Conservation (phyloP, 768 basidiomycete species). For the Calocybe cyanea region DNA sequence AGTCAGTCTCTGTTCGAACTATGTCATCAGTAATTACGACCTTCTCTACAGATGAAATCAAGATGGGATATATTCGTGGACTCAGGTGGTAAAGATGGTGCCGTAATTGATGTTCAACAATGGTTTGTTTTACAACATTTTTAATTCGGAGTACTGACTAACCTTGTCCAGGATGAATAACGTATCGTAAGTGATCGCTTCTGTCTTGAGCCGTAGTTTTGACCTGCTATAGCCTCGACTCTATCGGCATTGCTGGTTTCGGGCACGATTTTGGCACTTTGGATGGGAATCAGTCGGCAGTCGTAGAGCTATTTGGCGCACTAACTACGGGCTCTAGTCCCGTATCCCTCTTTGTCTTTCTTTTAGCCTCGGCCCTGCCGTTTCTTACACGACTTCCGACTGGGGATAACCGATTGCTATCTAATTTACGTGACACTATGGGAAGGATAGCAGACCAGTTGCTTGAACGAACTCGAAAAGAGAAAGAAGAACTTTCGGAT, state of each 20-base stretch:
- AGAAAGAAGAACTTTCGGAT: conserved; percentile 22
- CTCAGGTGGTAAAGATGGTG: conserved; percentile 32
- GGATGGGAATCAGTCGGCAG: conserved; percentile 39
- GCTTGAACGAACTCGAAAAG: conserved; percentile 31
- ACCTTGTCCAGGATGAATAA: conserved; percentile 36
- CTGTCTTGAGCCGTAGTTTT: not conserved
- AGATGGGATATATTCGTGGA: conserved; percentile 22
- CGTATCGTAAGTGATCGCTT: conserved; percentile 31
- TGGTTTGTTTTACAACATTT: conserved; percentile 27
- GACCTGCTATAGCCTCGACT: conserved; percentile 41
- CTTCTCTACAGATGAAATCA: conserved; percentile 24
- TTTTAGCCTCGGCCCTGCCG: conserved; percentile 36
- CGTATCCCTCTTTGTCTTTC: conserved; percentile 26
- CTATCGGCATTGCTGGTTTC: conserved; percentile 56
- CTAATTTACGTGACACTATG: conserved; percentile 30
- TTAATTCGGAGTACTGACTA: not conserved
- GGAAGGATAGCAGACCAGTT: conserved; percentile 35
- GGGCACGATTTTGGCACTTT: conserved; percentile 54
- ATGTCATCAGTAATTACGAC: not conserved
- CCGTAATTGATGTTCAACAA: conserved; percentile 42
- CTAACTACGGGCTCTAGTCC: conserved; percentile 25
- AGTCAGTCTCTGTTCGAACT: conserved; percentile 22
- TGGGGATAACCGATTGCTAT: conserved; percentile 24
- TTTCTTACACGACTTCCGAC: conserved; percentile 33
- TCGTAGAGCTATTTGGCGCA: conserved; percentile 37